Evolutionary conservation across 768 basidiomycete species (phyloP).

Genomic region (Suillus ampliporus): DNA sequence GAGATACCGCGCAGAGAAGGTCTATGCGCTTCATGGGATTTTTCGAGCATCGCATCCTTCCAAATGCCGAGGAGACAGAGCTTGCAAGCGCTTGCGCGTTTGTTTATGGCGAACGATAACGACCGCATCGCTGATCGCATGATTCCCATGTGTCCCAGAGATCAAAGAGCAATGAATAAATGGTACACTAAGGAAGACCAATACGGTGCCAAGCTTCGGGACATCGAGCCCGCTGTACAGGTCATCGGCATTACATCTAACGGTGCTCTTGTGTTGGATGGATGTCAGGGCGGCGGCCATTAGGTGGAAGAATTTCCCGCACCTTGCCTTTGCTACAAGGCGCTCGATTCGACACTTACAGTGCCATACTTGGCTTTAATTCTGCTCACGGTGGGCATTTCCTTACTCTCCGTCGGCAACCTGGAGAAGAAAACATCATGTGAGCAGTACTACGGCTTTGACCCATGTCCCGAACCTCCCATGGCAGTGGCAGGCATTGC

Average conservation of each 20-base stretch:
- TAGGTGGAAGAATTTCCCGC: conserved; percentile 29
- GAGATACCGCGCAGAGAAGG: conserved; percentile 20
- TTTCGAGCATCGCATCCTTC: conserved; percentile 27
- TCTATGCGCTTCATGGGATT: conserved; percentile 31
- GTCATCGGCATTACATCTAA: conserved; percentile 23
- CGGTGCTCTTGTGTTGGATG: conserved; percentile 24
- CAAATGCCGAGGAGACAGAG: conserved; percentile 20
- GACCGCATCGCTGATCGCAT: conserved; percentile 26
- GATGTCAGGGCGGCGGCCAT: conserved; percentile 28
- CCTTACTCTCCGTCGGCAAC: neutral
- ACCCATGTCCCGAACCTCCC: too few relatives aligned
- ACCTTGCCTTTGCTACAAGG: conserved; percentile 19
- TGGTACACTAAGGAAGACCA: conserved; percentile 27
- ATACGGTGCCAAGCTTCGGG: conserved; percentile 22
- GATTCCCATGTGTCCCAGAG: conserved; percentile 16
- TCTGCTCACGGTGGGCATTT: neutral
- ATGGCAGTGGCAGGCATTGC: neutral
- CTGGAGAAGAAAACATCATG: too few relatives aligned
- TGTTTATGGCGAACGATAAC: conserved; percentile 30
- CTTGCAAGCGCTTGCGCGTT: conserved; percentile 23
- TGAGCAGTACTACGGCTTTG: too few relatives aligned
- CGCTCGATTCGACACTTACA: conserved; percentile 11
- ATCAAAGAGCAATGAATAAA: neutral
- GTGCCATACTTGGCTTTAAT: conserved; percentile 18
- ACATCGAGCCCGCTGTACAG: conserved; percentile 21